Percentiles rank a stretch among this genome's conserved stretches.
Evolutionary conservation across 2,329 filamentous ascomycete species (phyloP).

Genomic region (Claviceps sp.): DNA sequence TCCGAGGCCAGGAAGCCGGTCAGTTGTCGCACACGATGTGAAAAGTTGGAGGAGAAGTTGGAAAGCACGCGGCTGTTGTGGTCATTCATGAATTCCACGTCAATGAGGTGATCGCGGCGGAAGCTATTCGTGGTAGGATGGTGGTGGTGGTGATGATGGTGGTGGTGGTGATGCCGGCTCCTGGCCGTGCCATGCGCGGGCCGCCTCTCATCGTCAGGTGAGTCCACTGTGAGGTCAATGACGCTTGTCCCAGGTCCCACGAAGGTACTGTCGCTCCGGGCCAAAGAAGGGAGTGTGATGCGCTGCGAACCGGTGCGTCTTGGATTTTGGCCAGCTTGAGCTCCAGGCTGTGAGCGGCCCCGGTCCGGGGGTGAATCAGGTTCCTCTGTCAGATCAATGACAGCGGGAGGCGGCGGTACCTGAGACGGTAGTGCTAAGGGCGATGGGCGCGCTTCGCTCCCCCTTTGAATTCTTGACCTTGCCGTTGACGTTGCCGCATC

Average conservation of each 20-base stretch:
- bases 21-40: constrained; percentile 14
- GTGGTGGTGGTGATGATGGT: constrained; percentile 8
- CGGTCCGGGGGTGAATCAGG: constrained; percentile 31
- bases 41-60: constrained; percentile 10
- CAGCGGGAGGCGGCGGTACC: constrained; percentile 11
- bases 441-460: background rate
- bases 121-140: constrained; percentile 1
- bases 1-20: constrained; percentile 14
- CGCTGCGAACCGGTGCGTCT: constrained; percentile 28
- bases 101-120: constrained; percentile 12
- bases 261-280: constrained; percentile 32
- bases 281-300: constrained; percentile 27
- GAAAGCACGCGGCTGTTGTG: constrained; percentile 7
- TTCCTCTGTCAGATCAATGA: constrained; percentile 39
- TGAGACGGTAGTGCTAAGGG: background rate
- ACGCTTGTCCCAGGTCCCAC: constrained; percentile 22
- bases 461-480: background rate
- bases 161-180: constrained; percentile 6
- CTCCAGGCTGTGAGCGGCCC: constrained; percentile 16
- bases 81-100: constrained; percentile 14
- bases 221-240: constrained; percentile 41
- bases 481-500: background rate
- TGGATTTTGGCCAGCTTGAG: constrained; percentile 20
- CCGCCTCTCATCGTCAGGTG: constrained; percentile 20
- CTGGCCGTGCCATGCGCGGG: constrained; percentile 2